Evolutionary conservation across 73 alveolate species (phyloP).

Genomic region (Urostyla sp.): DNA sequence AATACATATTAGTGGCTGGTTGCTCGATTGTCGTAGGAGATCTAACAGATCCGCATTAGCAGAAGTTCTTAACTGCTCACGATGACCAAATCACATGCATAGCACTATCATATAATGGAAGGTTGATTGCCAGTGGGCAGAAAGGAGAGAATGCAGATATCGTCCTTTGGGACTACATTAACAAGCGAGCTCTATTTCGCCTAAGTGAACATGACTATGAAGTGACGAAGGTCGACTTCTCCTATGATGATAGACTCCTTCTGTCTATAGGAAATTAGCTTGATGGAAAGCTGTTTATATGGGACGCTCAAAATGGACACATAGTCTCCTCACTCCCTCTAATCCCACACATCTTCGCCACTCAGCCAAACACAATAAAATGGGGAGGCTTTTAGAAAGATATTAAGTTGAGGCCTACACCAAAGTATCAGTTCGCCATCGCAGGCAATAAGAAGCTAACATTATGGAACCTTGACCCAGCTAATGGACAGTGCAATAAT

Average conservation of each 20-base stretch:
- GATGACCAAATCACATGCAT: slow-evolving; percentile 96
- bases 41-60: slow-evolving; percentile 92
- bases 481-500: slow-evolving; percentile 87
- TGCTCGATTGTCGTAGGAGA: slow-evolving; percentile 93
- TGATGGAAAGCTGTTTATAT: slow-evolving; percentile 92
- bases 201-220: slow-evolving; percentile 97
- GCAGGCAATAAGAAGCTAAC: slow-evolving; percentile 92
- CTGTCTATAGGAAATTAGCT: slow-evolving; percentile 91
- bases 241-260: slow-evolving; percentile 93
- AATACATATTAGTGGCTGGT: slow-evolving; percentile 91
- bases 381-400: slow-evolving; percentile 97
- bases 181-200: slow-evolving; percentile 78
- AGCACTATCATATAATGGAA: slow-evolving; percentile 88
- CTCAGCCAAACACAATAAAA: slow-evolving; percentile 82
- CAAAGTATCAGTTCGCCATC: slow-evolving; percentile 93
- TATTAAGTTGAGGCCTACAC: slow-evolving; percentile 91
- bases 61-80: slow-evolving; percentile 94
- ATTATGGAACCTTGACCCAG: slow-evolving; percentile 92
- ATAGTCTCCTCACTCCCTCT: slow-evolving; percentile 75
- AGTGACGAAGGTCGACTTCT: slow-evolving; percentile 87
- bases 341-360: slow-evolving; percentile 87
- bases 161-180: slow-evolving; percentile 92
- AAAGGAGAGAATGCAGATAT: slow-evolving; percentile 96
- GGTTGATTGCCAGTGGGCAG: slow-evolving; percentile 93
- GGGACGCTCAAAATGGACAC: slow-evolving; percentile 95